Conservation (phyloP, 2,329 filamentous ascomycete genomes). For the Colletotrichum euphorbiae region DNA sequence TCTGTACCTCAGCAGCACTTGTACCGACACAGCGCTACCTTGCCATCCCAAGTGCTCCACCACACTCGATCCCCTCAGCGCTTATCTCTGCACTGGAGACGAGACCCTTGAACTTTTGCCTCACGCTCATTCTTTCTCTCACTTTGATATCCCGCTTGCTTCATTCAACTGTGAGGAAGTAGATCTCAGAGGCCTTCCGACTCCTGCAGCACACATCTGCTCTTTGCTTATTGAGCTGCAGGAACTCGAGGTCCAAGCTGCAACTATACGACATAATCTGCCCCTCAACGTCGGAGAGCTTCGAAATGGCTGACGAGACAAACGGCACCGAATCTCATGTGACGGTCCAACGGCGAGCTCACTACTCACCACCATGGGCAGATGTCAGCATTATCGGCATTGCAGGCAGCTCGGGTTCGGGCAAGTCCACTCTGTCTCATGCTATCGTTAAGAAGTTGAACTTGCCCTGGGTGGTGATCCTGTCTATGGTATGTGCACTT, state of each 20-base stretch:
- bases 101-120: slow-evolving; percentile 32
- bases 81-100: slow-evolving; percentile 33
- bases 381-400: slow-evolving; percentile 97
- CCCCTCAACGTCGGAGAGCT: slow-evolving; percentile 26
- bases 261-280: slow-evolving; percentile 19
- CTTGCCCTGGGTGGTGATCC: slow-evolving; percentile 96
- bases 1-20: slow-evolving; percentile 15
- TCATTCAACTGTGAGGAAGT: slow-evolving; percentile 21
- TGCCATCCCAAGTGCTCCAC: slow-evolving; percentile 20
- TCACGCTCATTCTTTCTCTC: slow-evolving; percentile 14
- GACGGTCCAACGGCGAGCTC: slow-evolving; percentile 69
- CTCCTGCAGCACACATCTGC: slow-evolving; percentile 8
- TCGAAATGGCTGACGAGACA: slow-evolving; percentile 34
- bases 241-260: slow-evolving; percentile 24
- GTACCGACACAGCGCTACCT: slow-evolving; percentile 24
- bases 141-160: slow-evolving; percentile 26
- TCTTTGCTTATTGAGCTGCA: slow-evolving; percentile 14
- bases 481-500: slow-evolving; percentile 81
- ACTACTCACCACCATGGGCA: slow-evolving; percentile 95
- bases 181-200: not conserved
- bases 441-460: slow-evolving; percentile 92
- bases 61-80: slow-evolving; percentile 36
- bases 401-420: slow-evolving; percentile 92
- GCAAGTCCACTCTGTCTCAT: slow-evolving; percentile 93
- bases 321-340: slow-evolving; percentile 51